Conservation (phyloP, 2,329 filamentous ascomycete genomes). For the Achaetomium macrosporum region DNA sequence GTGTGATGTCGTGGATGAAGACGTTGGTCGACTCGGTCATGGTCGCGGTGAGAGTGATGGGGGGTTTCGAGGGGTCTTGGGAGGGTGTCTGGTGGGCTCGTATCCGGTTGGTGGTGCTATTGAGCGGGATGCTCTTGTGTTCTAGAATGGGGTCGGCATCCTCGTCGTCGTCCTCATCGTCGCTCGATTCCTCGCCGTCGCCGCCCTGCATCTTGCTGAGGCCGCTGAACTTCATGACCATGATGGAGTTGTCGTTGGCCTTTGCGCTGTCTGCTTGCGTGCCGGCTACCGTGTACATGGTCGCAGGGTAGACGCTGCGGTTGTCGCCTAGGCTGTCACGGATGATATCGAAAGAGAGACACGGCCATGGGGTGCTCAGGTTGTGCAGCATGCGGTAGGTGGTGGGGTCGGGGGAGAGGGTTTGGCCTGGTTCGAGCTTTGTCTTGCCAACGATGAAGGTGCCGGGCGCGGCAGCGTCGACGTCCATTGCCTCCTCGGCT, state of each 20-base stretch:
- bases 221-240: conserved; percentile 94
- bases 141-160: conserved; percentile 85
- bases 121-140: conserved; percentile 79
- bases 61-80: conserved; percentile 62
- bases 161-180: conserved; percentile 67
- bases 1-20: conserved; percentile 89
- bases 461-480: conserved; percentile 63
- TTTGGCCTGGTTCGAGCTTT: conserved; percentile 85
- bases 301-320: conserved; percentile 88
- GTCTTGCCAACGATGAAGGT: conserved; percentile 95
- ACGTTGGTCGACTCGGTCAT: conserved; percentile 89
- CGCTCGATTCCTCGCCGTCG: conserved; percentile 58
- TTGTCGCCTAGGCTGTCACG: conserved; percentile 80
- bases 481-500: conserved; percentile 89
- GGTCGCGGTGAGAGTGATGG: conserved; percentile 77
- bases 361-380: conserved; percentile 92
- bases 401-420: conserved; percentile 82
- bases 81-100: conserved; percentile 75
- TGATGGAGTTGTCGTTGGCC: conserved; percentile 82
- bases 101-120: conserved; percentile 88
- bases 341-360: conserved; percentile 90
- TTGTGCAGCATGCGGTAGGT: conserved; percentile 98
- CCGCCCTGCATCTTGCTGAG: conserved; percentile 78
- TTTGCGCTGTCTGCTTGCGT: conserved; percentile 78
- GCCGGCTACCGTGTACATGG: conserved; percentile 89